Evolutionary conservation across 306 rosid species (phyloP).

Genomic region (Benincasa hispida): DNA sequence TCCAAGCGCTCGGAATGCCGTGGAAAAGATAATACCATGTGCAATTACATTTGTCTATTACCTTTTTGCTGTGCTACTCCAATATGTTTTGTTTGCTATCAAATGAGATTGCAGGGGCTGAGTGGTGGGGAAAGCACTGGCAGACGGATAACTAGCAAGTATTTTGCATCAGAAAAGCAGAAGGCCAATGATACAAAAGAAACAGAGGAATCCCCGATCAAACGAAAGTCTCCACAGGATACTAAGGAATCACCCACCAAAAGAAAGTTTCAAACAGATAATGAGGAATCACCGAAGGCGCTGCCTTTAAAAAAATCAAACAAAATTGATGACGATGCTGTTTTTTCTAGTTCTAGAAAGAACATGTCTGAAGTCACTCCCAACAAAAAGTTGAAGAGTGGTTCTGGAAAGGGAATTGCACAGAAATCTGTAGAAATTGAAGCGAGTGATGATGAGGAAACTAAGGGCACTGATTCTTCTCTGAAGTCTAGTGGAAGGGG

Average conservation of each 20-base stretch:
- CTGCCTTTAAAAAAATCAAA: constrained; percentile 29
- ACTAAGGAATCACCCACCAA: constrained; percentile 48
- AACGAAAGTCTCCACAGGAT: constrained; percentile 46
- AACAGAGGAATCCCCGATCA: constrained; percentile 36
- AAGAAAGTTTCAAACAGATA: constrained; percentile 43
- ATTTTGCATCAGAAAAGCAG: constrained; percentile 40
- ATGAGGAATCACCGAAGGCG: constrained; percentile 22
- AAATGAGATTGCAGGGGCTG: constrained; percentile 22
- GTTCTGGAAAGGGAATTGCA: constrained; percentile 43
- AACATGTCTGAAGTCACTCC: constrained; percentile 45
- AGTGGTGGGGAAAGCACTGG: constrained; percentile 47
- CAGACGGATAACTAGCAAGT: constrained; percentile 75
- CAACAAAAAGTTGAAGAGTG: constrained; percentile 60
- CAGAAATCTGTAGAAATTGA: constrained; percentile 33
- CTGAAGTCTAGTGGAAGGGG: constrained; percentile 70
- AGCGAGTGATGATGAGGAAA: constrained; percentile 51
- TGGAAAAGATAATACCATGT: background rate
- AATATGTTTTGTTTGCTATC: background rate
- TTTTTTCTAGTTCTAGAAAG: constrained; percentile 23
- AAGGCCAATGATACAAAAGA: constrained; percentile 42
- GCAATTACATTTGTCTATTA: background rate
- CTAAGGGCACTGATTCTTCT: constrained; percentile 23
- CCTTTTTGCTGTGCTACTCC: background rate
- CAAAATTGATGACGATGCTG: constrained; percentile 35
- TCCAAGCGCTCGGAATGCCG: background rate